Percentiles rank a stretch among this genome's conserved stretches.
These are phyloP conservation scores for Piper betle DNA, from an alignment of 164 flowering plant genomes.

Conservation along the genomic window DNA sequence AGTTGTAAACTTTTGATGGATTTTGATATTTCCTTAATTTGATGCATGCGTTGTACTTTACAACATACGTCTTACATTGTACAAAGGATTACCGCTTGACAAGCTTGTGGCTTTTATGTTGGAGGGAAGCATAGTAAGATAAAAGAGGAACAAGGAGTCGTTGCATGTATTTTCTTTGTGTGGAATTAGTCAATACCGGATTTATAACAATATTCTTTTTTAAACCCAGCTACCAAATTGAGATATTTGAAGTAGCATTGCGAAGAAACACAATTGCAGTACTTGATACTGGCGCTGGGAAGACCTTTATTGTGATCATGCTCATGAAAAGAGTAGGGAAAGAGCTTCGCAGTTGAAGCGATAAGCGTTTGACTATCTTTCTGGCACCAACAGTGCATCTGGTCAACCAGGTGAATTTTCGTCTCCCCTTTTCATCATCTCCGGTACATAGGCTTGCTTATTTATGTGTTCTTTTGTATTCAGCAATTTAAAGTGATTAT, in stretches of 20 bases:
- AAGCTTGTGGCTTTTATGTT: too few species aligned
- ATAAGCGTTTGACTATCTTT: constrained; percentile 40
- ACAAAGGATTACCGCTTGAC: too few species aligned
- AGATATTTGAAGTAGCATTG: constrained; percentile 56
- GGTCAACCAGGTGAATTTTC: constrained; percentile 48
- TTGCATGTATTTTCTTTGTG: too few species aligned
- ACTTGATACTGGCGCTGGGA: constrained; percentile 68
- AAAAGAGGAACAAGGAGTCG: too few species aligned
- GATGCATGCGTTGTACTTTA: too few species aligned
- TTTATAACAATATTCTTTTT: too few species aligned
- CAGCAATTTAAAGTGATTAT: constrained; percentile 64
- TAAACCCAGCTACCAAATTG: constrained; percentile 40
- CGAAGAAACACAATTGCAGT: constrained; percentile 69
- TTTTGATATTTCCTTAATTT: too few species aligned
- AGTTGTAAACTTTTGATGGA: too few species aligned
- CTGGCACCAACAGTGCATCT: constrained; percentile 82
- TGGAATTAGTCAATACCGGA: too few species aligned
- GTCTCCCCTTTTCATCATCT: neutral
- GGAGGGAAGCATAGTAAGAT: too few species aligned
- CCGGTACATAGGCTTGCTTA: neutral
- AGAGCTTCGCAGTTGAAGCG: constrained; percentile 15
- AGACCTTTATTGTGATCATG: constrained; percentile 71
- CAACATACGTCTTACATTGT: too few species aligned
- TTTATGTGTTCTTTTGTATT: constrained; percentile 6
- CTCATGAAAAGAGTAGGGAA: constrained; percentile 40